Conservation (phyloP, 306 rosid species). For the Glycyrrhiza uralensis region DNA sequence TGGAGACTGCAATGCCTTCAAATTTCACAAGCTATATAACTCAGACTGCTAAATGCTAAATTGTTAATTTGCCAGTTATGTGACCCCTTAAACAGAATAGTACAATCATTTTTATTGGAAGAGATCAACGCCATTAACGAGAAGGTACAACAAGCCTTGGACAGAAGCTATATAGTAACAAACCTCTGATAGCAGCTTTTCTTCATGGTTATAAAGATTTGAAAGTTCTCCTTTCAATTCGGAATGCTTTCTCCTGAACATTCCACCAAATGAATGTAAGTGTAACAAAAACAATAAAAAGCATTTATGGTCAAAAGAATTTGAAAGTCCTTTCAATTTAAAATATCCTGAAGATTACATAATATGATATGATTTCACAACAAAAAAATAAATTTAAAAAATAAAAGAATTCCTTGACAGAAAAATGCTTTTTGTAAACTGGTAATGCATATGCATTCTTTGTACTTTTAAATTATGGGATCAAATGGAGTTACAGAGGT, state of each 20-base stretch:
- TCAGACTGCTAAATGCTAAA: not conserved
- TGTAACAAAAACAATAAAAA: not conserved
- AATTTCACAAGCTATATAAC: not conserved
- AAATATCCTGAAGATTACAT: conserved; percentile 48
- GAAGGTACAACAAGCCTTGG: conserved; percentile 21
- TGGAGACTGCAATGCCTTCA: not conserved
- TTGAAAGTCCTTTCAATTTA: conserved; percentile 56
- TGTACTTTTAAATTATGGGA: not conserved
- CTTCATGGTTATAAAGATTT: conserved; percentile 78
- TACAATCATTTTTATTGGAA: not conserved
- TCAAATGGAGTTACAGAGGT: not conserved
- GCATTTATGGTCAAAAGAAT: conserved; percentile 16
- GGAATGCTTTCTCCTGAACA: conserved; percentile 88
- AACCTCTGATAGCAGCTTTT: conserved; percentile 87
- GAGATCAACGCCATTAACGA: not conserved
- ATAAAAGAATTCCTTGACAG: not conserved
- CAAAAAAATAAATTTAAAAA: not conserved
- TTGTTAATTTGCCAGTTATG: conserved; percentile 5
- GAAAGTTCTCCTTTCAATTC: conserved; percentile 89
- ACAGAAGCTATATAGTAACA: conserved; percentile 23
- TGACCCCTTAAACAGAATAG: not conserved
- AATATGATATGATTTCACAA: not conserved
- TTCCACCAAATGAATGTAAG: conserved; percentile 8
- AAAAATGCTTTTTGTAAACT: not conserved
- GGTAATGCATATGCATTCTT: not conserved